Base-by-base conservation (phyloP, 345 rosid genomes). In the Chamaenerion angustifolium region DNA sequence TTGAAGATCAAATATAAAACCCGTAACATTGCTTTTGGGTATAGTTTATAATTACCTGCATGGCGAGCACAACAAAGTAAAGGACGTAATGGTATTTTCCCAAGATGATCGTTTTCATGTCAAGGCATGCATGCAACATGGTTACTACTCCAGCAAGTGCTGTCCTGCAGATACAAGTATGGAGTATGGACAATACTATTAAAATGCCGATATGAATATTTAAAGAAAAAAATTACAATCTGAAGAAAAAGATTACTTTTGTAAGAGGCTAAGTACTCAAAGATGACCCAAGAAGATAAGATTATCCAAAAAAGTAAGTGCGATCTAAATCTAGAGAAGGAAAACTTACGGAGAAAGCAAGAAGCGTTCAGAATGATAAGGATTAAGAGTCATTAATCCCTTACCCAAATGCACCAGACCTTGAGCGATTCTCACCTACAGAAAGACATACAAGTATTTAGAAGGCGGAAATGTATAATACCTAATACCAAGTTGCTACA, bases 361-460 rank as follows among this genome's bases (percentile, higher is more conserved):
- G 64, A 82, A 74, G 49, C 89, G 81, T 51, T 92, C 96, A 12
- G 98, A 92, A 64, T 92, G 98, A 62, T 80, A 87, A 1, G 98
- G 98, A 52, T 70, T 86, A 23, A 92, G 82, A 56, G 93, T 92
- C 70, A 92, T 60, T 21, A 92, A 78, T 44, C 98, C 98, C 66
- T 92, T 92, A 55, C 96, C 98, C 70, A 92, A 56, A 68, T 92
- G 95, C 56, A 82, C 98, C 7, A 86, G 68, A 48, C 96, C 98
- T 68, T 92, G 98, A 56, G 95, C 98, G 64, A 86, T 78, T 59
- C 95, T 80, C 55, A 90, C 98, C 96, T 90, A 71, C 59, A 65
- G 23, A 56, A 51, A 1, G 40, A 49, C 51, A 17, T 52, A 55
- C 48, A 23, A 65, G 8, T 12, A 18, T 16, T 12, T 25, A 14